Conservation (phyloP, 352 stramenopile genomes). For the Globisporangium uncinulatum region DNA sequence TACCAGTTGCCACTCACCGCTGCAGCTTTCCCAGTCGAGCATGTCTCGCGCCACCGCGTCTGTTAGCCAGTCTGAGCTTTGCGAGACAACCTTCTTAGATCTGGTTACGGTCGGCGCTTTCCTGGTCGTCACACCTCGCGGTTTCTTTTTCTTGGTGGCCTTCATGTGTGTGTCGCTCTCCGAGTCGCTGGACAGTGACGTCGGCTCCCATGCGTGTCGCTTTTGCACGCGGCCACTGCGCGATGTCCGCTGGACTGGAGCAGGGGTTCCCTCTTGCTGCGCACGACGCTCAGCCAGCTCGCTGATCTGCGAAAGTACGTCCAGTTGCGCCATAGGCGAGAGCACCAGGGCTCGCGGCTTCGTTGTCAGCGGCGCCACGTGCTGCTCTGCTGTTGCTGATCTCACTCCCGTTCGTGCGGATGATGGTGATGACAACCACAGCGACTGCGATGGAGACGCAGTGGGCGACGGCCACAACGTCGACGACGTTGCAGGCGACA, state of each 20-base stretch:
- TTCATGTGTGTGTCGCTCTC: background rate
- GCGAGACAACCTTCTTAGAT: slow-evolving; percentile 1
- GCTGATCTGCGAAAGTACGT: slow-evolving; percentile 76
- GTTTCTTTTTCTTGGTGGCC: slow-evolving; percentile 6
- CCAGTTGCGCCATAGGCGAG: slow-evolving; percentile 61
- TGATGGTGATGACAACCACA: background rate
- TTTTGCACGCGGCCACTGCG: background rate
- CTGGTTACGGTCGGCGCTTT: background rate
- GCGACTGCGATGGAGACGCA: background rate
- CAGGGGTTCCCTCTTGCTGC: background rate
- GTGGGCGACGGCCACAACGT: background rate
- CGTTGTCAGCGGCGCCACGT: background rate
- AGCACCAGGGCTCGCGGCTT: slow-evolving; percentile 25
- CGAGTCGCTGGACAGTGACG: background rate
- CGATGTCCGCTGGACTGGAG: too few relatives aligned
- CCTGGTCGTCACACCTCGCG: background rate
- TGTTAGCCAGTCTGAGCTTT: background rate
- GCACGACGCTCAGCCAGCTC: slow-evolving; percentile 42
- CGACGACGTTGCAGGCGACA: background rate
- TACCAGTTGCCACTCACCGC: slow-evolving; percentile 31
- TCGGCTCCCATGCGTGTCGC: background rate
- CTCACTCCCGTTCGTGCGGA: background rate
- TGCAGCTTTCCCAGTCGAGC: slow-evolving; percentile 59
- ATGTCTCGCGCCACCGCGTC: slow-evolving; percentile 28
- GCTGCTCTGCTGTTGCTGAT: too few relatives aligned